phyloP scores from a whole-genome alignment of 1,139 yeast genomes.

The Yamadazyma buinensis region DNA sequence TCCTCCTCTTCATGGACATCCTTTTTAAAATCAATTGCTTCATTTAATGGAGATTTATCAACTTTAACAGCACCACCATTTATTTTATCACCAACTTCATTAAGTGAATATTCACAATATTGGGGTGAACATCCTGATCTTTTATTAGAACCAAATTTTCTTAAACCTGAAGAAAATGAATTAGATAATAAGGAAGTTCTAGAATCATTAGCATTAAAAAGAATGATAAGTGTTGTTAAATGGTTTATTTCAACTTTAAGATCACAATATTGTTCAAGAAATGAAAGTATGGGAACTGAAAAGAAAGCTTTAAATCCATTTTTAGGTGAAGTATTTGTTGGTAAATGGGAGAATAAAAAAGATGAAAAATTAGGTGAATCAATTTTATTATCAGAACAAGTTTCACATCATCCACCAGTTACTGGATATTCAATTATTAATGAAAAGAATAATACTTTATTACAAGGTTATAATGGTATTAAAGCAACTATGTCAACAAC shows the following conservation, averaged over 20 bases:
- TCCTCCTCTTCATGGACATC: conserved; percentile 69
- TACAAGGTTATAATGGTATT: conserved; percentile 88
- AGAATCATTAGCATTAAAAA: conserved; percentile 49
- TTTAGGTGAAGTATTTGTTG: conserved; percentile 87
- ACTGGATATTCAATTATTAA: conserved; percentile 83
- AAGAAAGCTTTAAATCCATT: conserved; percentile 96
- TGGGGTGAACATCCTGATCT: conserved; percentile 91
- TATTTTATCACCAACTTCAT: conserved; percentile 84
- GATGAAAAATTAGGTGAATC: conserved; percentile 62
- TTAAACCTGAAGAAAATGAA: conserved; percentile 29
- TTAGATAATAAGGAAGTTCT: conserved; percentile 35
- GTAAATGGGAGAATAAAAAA: conserved; percentile 64
- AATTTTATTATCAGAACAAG: conserved; percentile 79
- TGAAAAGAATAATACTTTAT: conserved; percentile 59
- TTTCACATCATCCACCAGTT: conserved; percentile 92
- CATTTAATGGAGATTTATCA: conserved; percentile 91
- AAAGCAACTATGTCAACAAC: conserved; percentile 78
- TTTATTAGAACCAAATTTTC: conserved; percentile 63
- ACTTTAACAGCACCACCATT: conserved; percentile 98
- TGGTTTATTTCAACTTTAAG: conserved; percentile 92
- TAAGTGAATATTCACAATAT: conserved; percentile 87
- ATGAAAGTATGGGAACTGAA: conserved; percentile 86
- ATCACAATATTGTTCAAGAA: conserved; percentile 91
- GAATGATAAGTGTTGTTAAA: conserved; percentile 77
- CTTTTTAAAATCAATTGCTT: conserved; percentile 85